Evolutionary conservation across 179 eudicot genomes (phyloP).

Genomic region (Beta corolliflora): DNA sequence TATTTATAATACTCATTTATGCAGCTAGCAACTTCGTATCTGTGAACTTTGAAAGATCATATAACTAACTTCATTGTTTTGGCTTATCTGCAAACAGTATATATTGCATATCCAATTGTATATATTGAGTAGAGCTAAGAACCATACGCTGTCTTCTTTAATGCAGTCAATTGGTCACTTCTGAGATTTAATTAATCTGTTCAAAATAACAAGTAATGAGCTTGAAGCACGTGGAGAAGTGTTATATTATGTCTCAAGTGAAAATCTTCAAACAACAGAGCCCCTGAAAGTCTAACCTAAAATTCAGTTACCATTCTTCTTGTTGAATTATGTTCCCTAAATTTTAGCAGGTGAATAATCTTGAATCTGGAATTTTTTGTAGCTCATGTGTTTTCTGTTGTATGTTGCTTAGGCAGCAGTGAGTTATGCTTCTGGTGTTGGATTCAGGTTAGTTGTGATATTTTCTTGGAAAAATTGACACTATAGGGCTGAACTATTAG

Average conservation of each 20-base stretch:
- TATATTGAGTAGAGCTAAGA: not conserved
- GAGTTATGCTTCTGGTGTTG: slow-evolving; percentile 89
- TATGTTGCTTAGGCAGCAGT: slow-evolving; percentile 68
- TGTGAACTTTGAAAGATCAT: not conserved
- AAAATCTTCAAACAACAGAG: slow-evolving; percentile 3
- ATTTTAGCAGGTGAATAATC: slow-evolving; percentile 2
- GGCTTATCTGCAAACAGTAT: not conserved
- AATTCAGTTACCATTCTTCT: not conserved
- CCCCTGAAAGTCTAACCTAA: not conserved
- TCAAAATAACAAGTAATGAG: not conserved
- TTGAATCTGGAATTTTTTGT: slow-evolving; percentile 3
- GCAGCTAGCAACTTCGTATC: slow-evolving; percentile 6
- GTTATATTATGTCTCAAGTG: not conserved
- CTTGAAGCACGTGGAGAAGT: not conserved
- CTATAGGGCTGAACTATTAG: too few relatives aligned
- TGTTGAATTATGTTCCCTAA: slow-evolving; percentile 3
- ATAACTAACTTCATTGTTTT: not conserved
- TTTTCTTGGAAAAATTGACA: too few relatives aligned
- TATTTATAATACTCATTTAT: not conserved
- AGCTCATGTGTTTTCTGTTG: slow-evolving; percentile 24
- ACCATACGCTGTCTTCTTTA: not conserved
- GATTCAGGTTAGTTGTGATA: slow-evolving; percentile 71
- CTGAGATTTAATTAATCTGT: not conserved
- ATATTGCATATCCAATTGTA: not conserved
- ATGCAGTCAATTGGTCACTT: not conserved